These are phyloP conservation scores for Aspergillus quadrilineatus DNA, from an alignment of 2,329 filamentous ascomycete species.

Conservation along the genomic window DNA sequence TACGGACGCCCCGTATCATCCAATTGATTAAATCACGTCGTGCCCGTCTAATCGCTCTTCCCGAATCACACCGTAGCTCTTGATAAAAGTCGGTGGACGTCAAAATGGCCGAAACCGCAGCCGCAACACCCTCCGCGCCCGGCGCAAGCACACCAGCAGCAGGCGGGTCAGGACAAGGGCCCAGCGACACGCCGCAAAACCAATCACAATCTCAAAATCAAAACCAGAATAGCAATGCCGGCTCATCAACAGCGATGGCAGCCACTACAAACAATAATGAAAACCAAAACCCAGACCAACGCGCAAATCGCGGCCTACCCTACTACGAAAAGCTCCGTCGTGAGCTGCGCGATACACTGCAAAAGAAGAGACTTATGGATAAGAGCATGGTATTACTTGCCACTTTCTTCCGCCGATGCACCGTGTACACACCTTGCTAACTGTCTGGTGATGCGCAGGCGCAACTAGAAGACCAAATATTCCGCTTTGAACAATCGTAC, in stretches of 20 bases:
- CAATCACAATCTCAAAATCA: conserved; percentile 2
- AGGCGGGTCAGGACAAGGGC: background rate
- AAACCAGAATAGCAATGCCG: background rate
- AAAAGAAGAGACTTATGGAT: conserved; percentile 64
- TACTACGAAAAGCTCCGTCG: conserved; percentile 73
- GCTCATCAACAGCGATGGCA: background rate
- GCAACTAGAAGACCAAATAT: conserved; percentile 75
- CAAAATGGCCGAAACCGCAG: conserved; percentile 44
- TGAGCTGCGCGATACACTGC: conserved; percentile 65
- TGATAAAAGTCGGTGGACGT: background rate
- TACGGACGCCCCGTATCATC: background rate
- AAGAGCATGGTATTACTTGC: conserved; percentile 52
- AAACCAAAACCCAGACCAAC: conserved; percentile 25
- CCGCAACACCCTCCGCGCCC: conserved; percentile 18
- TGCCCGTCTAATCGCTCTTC: no score
- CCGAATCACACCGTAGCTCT: background rate
- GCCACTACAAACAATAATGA: conserved; percentile 17
- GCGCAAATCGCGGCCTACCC: conserved; percentile 49
- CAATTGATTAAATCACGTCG: background rate
- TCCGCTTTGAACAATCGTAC: conserved; percentile 79
- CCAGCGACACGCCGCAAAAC: background rate
- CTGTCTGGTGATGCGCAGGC: conserved; percentile 39
- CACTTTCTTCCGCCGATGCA: conserved; percentile 17
- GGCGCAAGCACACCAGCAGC: conserved; percentile 13
- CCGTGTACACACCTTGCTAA: background rate